Evolutionary conservation across 176 grass and related monocot genomes (phyloP).

Genomic region (Bolboschoenus planiculmis): DNA sequence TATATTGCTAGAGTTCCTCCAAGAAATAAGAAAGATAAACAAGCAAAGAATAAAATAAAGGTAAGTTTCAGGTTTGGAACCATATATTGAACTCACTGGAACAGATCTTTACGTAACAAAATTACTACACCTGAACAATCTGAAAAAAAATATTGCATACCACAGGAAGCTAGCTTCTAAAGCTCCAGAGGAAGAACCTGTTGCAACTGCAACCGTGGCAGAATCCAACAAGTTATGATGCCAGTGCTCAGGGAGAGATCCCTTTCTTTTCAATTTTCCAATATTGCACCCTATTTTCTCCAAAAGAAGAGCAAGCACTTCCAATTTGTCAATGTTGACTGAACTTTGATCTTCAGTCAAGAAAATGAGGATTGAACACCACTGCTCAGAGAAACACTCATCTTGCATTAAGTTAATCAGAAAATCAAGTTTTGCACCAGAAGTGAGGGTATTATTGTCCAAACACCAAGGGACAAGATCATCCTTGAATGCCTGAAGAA

Average conservation of each 20-base stretch:
- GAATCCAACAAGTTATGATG: slow-evolving; percentile 63
- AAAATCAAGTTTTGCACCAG: slow-evolving; percentile 66
- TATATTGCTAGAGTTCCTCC: background rate
- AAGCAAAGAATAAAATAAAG: background rate
- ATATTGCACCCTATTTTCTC: slow-evolving; percentile 54
- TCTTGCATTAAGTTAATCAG: slow-evolving; percentile 77
- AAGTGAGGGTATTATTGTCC: slow-evolving; percentile 40
- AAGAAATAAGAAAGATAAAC: slow-evolving; percentile 11
- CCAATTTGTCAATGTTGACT: slow-evolving; percentile 28
- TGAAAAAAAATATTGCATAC: slow-evolving; percentile 35
- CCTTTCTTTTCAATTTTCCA: slow-evolving; percentile 44
- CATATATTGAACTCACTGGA: background rate
- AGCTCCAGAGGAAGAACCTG: slow-evolving; percentile 27
- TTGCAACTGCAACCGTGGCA: slow-evolving; percentile 40
- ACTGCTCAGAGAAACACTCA: slow-evolving; percentile 68
- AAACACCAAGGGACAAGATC: slow-evolving; percentile 87
- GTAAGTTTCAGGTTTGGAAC: background rate
- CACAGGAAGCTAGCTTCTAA: slow-evolving; percentile 45
- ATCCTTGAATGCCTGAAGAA: slow-evolving; percentile 54
- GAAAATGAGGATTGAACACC: slow-evolving; percentile 51
- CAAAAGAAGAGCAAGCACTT: slow-evolving; percentile 53
- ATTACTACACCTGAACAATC: background rate
- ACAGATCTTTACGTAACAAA: background rate
- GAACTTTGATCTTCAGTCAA: slow-evolving; percentile 30
- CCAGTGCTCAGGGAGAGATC: slow-evolving; percentile 47